Evolutionary conservation across 2,329 filamentous ascomycete genomes (phyloP), one percentile per base, ranked within the genome.

Genomic region (Thelonectria rubi): DNA sequence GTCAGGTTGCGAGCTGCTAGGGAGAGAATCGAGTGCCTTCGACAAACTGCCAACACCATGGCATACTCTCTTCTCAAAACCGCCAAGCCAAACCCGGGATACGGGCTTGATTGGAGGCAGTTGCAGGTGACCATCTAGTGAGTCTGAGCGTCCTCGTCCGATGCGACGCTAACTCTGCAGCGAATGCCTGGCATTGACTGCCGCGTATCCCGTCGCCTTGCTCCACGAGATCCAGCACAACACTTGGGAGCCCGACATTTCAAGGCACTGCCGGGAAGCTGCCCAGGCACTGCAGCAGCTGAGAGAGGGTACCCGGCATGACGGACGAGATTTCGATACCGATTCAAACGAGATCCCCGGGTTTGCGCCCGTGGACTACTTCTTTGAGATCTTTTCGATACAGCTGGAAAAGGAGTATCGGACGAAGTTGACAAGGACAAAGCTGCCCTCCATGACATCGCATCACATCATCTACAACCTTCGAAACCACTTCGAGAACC

Each of bases 301-400:
- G 5, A 63, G 66, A 40, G 48, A 60, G 5, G 60, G 46, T 6
- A 26, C 60, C 10, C 21, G 18, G 2, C 30, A 37, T 21, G 11
- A 11, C 3, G 14, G 17, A 18, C 45, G 40, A 17, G 5, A 12
- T 11, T 20, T n/a, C 17, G 39, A n/a, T 7, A n/a, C 18, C 15
- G 26, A 14, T 21, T 17, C 47, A 17, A 47, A 14, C 17, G 14
- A n/a, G 12, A 8, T 21, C 3, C 10, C 10, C 20, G 49, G 17
- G 3, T 63, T 57, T 7, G 52, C 26, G 3, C 43, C 53, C 1
- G 57, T 70, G 1, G 65, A 70, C 2, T 65, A 66, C 42, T 74
- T 72, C 52, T 73, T 73, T 48, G 68, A 74, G 42, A 49, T 70
- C 3, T 67, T 73, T 15, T 70, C 71, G 3, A 63, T 73, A 6